A percentile compares a stretch with the other conserved stretches of the same genome.
These are phyloP conservation scores for Aspergillus viridinutans DNA, from an alignment of 2,329 filamentous ascomycete genomes.

Conservation along the genomic window DNA sequence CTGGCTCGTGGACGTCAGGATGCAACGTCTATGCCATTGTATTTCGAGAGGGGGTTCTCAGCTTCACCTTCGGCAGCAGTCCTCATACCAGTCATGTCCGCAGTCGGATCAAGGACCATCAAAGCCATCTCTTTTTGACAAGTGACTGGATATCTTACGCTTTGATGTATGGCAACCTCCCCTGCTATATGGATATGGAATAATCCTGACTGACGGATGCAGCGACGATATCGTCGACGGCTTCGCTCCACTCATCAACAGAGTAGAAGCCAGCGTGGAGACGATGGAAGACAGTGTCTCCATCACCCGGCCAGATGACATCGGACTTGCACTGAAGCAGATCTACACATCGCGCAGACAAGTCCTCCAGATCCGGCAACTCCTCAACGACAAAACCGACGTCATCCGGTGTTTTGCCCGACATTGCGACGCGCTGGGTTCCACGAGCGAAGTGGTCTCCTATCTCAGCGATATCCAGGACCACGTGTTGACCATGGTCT, in stretches of 20 bases:
- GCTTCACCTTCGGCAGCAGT: constrained; percentile 82
- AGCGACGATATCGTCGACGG: constrained; percentile 93
- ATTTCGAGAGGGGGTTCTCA: constrained; percentile 85
- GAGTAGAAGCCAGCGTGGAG: constrained; percentile 79
- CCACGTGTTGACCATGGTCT: constrained; percentile 97
- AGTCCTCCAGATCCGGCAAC: constrained; percentile 80
- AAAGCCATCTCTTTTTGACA: constrained; percentile 85
- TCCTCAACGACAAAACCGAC: constrained; percentile 90
- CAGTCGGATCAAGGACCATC: constrained; percentile 79
- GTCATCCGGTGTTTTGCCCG: constrained; percentile 94
- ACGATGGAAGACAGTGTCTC: constrained; percentile 90
- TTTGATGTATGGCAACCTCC: constrained; percentile 64
- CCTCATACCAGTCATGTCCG: constrained; percentile 81
- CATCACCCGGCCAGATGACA: constrained; percentile 80
- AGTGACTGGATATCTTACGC: constrained; percentile 98
- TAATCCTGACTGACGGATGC: constrained; percentile 1
- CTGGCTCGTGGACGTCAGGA: constrained; percentile 75
- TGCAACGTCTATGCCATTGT: constrained; percentile 93
- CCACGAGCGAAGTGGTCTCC: constrained; percentile 85
- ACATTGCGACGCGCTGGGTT: constrained; percentile 89
- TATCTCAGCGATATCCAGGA: constrained; percentile 96
- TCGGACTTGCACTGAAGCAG: constrained; percentile 72
- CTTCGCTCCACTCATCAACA: constrained; percentile 79
- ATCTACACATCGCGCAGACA: constrained; percentile 88
- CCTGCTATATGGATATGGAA: background rate